Base-by-base conservation (phyloP, 768 basidiomycete genomes). In the Agaricus sinodeliciosus region DNA sequence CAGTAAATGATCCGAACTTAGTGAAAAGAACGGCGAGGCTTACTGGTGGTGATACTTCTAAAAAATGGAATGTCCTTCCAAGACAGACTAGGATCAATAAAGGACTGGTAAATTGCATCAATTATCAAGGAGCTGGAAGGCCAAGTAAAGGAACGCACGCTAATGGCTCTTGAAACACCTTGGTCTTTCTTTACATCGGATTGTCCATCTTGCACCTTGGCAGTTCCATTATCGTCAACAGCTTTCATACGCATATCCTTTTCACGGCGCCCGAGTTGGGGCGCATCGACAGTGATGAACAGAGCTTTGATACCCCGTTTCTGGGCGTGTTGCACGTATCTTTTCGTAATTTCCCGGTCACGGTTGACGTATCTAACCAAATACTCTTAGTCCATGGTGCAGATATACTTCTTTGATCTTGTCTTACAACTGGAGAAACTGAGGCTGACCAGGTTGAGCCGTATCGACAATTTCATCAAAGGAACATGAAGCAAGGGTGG, bases 161-260 rank as follows among this genome's bases (percentile, higher is more conserved):
- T 90, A 63, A 98, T 98, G 12, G 95, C 95, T 57, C 93, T 74
- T 3, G 95, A 94, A 8, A 92, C 94, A 36, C 95, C 95, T 65
- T 96, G 89, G 48, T 87, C 83, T 43, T 88, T 81, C 61, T 94
- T 84, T 45, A 94, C 81, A 9, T 72, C 76, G 28, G 71, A 63
- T 9, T 75, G 70, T 3, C 82, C 84, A 18, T 72, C 66, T 58
- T 76, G 77, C 22, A 69, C 72, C 8, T 80, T 77, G 55, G 78
- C 80, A 9, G 77, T 75, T 22, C 78, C 78, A 58, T 81, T 82
- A 35, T 85, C 87, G 3, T 87, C 92, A 34, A 88, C 90, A 57
- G 96, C 97, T 64, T 93, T 95, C 83, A 88, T 88, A 22, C 95
- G 78, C 94, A 98, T 97, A 63, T 98, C 95, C 82, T 94, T 94